Evolutionary conservation across 352 stramenopile species (phyloP).

Genomic region (Plasmopara halstedii): DNA sequence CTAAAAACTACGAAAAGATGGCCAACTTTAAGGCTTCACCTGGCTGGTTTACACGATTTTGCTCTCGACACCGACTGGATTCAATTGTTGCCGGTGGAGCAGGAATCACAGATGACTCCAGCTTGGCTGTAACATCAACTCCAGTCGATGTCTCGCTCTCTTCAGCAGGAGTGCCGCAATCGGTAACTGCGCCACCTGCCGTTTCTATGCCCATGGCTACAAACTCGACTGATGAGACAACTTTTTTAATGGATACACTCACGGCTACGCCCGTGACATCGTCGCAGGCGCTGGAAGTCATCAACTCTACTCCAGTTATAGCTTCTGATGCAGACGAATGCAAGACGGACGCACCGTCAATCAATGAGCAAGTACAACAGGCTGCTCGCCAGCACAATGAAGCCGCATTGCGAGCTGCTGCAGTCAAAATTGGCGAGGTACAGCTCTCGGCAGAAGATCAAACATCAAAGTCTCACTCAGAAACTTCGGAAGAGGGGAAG

Average conservation of each 20-base stretch:
- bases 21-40: conserved; percentile 79
- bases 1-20: conserved; percentile 83
- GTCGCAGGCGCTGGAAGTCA: conserved; percentile 12
- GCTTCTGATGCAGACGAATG: conserved; percentile 7
- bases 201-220: conserved; percentile 6
- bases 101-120: not conserved
- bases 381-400: conserved; percentile 33
- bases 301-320: conserved; percentile 5
- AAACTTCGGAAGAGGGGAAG: conserved; percentile 4
- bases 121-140: not conserved
- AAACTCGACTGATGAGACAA: conserved; percentile 14
- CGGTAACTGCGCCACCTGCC: conserved; percentile 5
- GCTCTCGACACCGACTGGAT: conserved; percentile 74
- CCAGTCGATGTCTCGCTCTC: conserved; percentile 1
- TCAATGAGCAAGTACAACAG: conserved; percentile 36
- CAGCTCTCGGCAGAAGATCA: conserved; percentile 4
- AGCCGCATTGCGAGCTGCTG: conserved; percentile 22
- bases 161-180: conserved; percentile 1
- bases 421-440: conserved; percentile 16
- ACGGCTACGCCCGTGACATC: conserved; percentile 10
- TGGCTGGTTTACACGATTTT: conserved; percentile 85
- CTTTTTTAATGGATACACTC: conserved; percentile 25
- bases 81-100: conserved; percentile 31
- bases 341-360: conserved; percentile 32
- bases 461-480: conserved; percentile 2